A percentile compares a stretch with the other conserved stretches of the same genome.
phyloP scores from a whole-genome alignment of 164 flowering plant species.

The Warburgia ugandensis region DNA sequence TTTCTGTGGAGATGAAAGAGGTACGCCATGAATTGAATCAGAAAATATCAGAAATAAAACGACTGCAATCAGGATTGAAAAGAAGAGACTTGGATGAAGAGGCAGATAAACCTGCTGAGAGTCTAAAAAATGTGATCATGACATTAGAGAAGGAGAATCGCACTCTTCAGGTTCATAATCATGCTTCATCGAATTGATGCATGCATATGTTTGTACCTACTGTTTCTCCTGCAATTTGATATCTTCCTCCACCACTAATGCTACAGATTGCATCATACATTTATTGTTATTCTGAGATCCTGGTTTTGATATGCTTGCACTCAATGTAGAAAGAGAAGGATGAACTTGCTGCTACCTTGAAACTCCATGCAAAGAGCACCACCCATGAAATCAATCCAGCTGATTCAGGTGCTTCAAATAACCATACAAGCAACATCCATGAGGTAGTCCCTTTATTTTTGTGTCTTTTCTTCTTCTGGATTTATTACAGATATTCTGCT shows the following conservation, averaged over 20 bases:
- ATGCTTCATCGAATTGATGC: neutral
- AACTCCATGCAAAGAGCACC: slow-evolving; percentile 18
- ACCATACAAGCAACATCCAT: slow-evolving; percentile 16
- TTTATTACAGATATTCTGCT: neutral
- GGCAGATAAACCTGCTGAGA: slow-evolving; percentile 27
- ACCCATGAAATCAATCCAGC: slow-evolving; percentile 15
- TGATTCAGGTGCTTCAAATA: slow-evolving; percentile 17
- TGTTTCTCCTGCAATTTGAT: neutral
- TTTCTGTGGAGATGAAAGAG: slow-evolving; percentile 39
- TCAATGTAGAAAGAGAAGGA: slow-evolving; percentile 51
- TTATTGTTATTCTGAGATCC: neutral
- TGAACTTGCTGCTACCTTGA: slow-evolving; percentile 45
- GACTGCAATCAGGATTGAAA: slow-evolving; percentile 49
- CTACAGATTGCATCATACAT: neutral
- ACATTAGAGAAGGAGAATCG: slow-evolving; percentile 61
- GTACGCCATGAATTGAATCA: slow-evolving; percentile 47
- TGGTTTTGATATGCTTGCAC: neutral
- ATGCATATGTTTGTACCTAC: neutral
- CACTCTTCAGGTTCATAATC: slow-evolving; percentile 51
- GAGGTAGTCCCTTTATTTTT: slow-evolving; percentile 27
- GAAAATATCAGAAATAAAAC: slow-evolving; percentile 50
- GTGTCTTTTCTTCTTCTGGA: neutral
- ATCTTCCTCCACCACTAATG: neutral
- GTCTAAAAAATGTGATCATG: slow-evolving; percentile 39
- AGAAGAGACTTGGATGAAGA: slow-evolving; percentile 37